phyloP scores from a whole-genome alignment of 176 grass and related monocot genomes.

The Bromus sterilis region DNA sequence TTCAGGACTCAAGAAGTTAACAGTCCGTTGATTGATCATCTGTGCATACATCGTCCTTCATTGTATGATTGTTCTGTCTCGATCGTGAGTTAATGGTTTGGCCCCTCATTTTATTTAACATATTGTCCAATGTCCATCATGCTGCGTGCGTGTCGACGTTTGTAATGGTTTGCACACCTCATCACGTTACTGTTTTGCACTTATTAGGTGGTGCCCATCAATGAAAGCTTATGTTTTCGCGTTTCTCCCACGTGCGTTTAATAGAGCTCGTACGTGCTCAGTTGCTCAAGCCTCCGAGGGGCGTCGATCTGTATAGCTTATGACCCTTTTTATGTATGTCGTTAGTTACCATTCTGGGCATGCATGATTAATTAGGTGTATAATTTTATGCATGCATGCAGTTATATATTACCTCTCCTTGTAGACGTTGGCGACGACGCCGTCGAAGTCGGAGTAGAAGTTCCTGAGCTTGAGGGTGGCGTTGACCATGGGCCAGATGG shows the following conservation, averaged over 20 bases:
- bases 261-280: background rate
- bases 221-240: background rate
- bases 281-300: background rate
- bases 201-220: background rate
- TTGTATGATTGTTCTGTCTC: background rate
- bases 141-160: background rate
- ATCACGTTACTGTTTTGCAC: background rate
- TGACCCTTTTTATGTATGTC: background rate
- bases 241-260: background rate
- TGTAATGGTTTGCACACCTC: background rate
- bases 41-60: background rate
- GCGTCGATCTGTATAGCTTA: no score
- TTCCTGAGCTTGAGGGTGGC: constrained; percentile 19
- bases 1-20: background rate
- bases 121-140: background rate
- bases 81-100: background rate
- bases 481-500: constrained; percentile 49
- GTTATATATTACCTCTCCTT: constrained; percentile 23
- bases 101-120: background rate
- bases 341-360: background rate
- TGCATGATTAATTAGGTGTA: no score
- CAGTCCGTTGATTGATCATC: background rate
- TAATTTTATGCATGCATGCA: background rate
- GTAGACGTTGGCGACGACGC: constrained; percentile 44
- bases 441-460: constrained; percentile 44